phyloP scores from a whole-genome alignment of 139 green algal genomes.

The Diplosphaera chodatii region DNA sequence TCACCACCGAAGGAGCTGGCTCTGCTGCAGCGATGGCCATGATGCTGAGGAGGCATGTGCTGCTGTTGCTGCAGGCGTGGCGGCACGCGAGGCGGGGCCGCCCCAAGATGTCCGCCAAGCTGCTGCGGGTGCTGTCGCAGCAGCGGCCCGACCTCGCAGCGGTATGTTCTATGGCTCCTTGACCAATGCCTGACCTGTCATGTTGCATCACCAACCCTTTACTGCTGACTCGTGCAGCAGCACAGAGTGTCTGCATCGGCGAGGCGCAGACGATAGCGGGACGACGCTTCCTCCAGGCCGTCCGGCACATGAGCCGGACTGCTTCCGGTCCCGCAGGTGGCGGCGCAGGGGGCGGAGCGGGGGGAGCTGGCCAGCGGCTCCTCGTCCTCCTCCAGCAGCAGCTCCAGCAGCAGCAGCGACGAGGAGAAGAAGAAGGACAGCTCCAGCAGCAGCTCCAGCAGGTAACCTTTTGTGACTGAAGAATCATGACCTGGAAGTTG shows the following conservation, averaged over 20 bases:
- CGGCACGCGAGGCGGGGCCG: slow-evolving; percentile 49
- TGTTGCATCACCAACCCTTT: no score
- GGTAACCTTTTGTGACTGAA: not conserved
- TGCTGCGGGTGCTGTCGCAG: slow-evolving; percentile 45
- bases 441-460: not conserved
- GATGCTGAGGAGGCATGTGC: not conserved
- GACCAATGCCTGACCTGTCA: no score
- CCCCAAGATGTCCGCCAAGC: slow-evolving; percentile 69
- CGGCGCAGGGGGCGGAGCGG: not conserved
- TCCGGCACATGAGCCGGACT: no score
- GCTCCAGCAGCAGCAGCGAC: slow-evolving; percentile 4
- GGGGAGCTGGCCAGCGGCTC: slow-evolving; percentile 8
- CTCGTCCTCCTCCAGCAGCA: not conserved
- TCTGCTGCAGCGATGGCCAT: no score
- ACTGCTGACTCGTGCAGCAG: no score
- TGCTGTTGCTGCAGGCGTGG: slow-evolving; percentile 39
- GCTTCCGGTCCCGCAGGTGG: no score
- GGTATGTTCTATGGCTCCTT: no score
- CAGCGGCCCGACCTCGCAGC: slow-evolving; percentile 55
- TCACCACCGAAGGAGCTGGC: no score
- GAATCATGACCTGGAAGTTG: no score
- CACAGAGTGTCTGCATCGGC: slow-evolving; percentile 7
- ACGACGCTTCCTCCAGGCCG: no score
- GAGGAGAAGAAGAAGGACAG: not conserved
- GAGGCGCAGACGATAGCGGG: no score